Base-by-base conservation (phyloP, 2,329 filamentous ascomycete genomes). In the Graphiopsis chlorocephala region DNA sequence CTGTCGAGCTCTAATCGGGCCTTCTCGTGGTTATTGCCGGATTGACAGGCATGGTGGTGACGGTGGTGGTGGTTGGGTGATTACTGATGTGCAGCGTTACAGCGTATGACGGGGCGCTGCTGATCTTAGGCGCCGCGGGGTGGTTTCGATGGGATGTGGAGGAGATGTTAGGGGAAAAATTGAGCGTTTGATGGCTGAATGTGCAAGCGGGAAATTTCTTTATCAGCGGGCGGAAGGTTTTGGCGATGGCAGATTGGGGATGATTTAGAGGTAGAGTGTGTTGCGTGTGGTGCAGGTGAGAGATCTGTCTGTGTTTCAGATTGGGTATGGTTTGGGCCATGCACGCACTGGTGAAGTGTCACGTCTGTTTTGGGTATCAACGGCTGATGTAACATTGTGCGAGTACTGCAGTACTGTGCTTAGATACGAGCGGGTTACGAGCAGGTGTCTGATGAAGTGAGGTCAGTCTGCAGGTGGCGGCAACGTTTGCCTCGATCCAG, bases 121-220 rank as follows among this genome's bases (percentile, higher is more conserved):
- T 59, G 56, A 47, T 45, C 56, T 59, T 29, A 25, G 56, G 25
- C 11, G 38, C 35, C 56, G 56, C 35, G 56, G 56, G 38, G 56
- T 7, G 25, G 20, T 45, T 2, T 11, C 2, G 50, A 56, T 56
- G 53, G 53, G 53, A 56, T 56, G 53, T 56, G 53, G 53, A 56
- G 53, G 53, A 11, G n/a, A 26, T 1, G 23, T 20, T 12, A 11
- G 14, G 25, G 50, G 28, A 28, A 3, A 4, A 14, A 53, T 20
- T 45, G 38, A n/a, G n/a, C 38, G 33, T 38, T 38, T 38, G 15
- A 6, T 42, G 38, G 38, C 38, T 45, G 38, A 45, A 53, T 53
- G 29, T 11, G 25, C 50, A 31, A 17, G 50, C 50, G 50, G 50
- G 50, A 28, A 53, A 45, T 20, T 45, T 20, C 23, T 23, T 4